A percentile compares a stretch with the other conserved stretches of the same genome.
Evolutionary conservation across 2,329 filamentous ascomycete genomes (phyloP).

Genomic region (Phialophora chinensis): DNA sequence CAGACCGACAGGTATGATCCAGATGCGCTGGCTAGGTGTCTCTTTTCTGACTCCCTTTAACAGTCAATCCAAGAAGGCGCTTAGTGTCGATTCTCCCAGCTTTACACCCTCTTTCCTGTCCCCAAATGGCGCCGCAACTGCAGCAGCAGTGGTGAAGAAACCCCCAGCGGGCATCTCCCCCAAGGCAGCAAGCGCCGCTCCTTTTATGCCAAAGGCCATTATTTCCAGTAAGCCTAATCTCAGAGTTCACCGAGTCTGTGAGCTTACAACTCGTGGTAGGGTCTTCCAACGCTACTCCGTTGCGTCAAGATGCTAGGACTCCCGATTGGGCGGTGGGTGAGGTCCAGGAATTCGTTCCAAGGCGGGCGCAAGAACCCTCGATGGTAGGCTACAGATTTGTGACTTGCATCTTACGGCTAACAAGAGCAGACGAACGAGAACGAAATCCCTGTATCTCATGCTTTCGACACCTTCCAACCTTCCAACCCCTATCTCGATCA

Average conservation of each 20-base stretch:
- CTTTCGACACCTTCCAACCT: conserved; percentile 39
- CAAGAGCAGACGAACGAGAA: conserved; percentile 29
- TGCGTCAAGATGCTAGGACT: conserved; percentile 48
- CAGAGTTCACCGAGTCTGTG: background rate
- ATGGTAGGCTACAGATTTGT: conserved; percentile 50
- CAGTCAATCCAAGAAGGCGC: conserved; percentile 47
- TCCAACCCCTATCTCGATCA: conserved; percentile 80
- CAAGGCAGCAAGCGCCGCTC: conserved; percentile 85
- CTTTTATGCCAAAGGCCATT: conserved; percentile 53
- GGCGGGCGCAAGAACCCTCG: conserved; percentile 57
- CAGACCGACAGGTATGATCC: conserved; percentile 44
- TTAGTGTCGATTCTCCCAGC: conserved; percentile 95
- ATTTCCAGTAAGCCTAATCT: conserved; percentile 46
- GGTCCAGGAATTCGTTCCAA: conserved; percentile 60
- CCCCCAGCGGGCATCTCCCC: conserved; percentile 68
- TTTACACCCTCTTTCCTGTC: conserved; percentile 75
- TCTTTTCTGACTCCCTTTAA: background rate
- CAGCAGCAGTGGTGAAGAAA: conserved; percentile 26
- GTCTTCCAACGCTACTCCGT: conserved; percentile 52
- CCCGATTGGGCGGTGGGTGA: conserved; percentile 54
- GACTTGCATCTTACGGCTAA: background rate
- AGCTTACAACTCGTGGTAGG: conserved; percentile 32
- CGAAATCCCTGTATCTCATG: conserved; percentile 30
- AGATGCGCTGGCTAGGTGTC: background rate
- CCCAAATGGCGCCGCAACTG: conserved; percentile 48